Percentiles rank a stretch among this genome's conserved stretches.
These are phyloP conservation scores for Groenewaldozyma sp. DNA, from an alignment of 1,139 yeast species.

Conservation along the genomic window DNA sequence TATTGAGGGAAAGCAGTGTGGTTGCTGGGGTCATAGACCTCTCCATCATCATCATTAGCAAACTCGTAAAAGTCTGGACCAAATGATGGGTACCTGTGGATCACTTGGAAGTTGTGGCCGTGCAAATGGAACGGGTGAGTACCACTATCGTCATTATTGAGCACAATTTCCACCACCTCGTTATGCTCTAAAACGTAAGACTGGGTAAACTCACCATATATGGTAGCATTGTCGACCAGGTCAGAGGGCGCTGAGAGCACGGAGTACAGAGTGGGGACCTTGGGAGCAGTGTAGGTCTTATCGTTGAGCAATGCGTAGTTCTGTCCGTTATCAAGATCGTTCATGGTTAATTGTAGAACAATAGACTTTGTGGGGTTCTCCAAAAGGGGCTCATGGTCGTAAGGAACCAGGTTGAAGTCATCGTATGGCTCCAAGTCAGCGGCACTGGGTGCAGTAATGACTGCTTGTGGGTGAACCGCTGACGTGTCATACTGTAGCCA, in stretches of 20 bases:
- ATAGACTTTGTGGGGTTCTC: conserved; percentile 61
- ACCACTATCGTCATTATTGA: conserved; percentile 66
- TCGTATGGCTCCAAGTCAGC: conserved; percentile 31
- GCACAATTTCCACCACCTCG: conserved; percentile 51
- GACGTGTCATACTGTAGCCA: conserved; percentile 49
- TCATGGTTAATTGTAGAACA: conserved; percentile 62
- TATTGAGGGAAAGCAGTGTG: conserved; percentile 40
- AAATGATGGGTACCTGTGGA: conserved; percentile 44
- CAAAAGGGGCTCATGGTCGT: conserved; percentile 39
- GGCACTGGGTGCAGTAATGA: conserved; percentile 28
- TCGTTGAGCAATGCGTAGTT: conserved; percentile 89
- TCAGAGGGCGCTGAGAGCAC: conserved; percentile 46
- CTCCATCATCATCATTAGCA: conserved; percentile 37
- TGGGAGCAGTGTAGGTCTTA: conserved; percentile 61
- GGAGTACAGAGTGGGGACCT: conserved; percentile 71
- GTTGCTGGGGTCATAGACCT: conserved; percentile 40
- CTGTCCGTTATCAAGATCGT: conserved; percentile 69
- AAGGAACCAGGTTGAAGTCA: conserved; percentile 57
- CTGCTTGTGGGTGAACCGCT: conserved; percentile 40
- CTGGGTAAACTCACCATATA: conserved; percentile 79
- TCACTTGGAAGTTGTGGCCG: conserved; percentile 67
- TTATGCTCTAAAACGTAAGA: conserved; percentile 60
- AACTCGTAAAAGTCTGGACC: conserved; percentile 3
- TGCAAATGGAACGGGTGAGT: conserved; percentile 81
- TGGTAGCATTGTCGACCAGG: conserved; percentile 36